Base-by-base conservation (phyloP, 2,329 filamentous ascomycete genomes). In the Beauveria caledonica region DNA sequence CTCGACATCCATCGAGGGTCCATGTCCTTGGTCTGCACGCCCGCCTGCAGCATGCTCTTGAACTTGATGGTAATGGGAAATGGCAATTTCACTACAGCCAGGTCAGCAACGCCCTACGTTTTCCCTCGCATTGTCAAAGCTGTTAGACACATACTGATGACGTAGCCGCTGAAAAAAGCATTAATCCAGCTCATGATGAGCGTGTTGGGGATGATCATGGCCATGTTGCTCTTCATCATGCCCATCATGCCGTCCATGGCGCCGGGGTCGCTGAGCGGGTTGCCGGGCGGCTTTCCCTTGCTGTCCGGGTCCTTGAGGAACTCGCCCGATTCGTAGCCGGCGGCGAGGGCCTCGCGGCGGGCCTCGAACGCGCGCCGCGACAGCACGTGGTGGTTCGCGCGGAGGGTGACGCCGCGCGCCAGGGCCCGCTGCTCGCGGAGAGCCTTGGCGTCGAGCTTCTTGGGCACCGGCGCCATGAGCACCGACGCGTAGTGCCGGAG, bases 231-330 rank as follows among this genome's bases (percentile, higher is more conserved):
- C 84, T 99, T 99, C 90, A 99, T 96, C 91, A 96, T 96, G 67
- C 94, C 93, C 94, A 99, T 99, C 94, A 99, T 99, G 67, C 92
- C 93, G 72, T 99, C 95, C 94, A 99, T 99, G 62, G 90, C 91
- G 52, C 88, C 88, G 23, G 95, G 95, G 73, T 99, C 94, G 11
- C 88, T 90, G 85, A 99, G 92, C 4, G 94, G 94, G 76, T 97
- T 99, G 42, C 90, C 86, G 21, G 92, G 88, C 3, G 92, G 88
- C 76, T 97, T 90, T 57, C 92, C 92, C 71, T 89, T 87, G 69
- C 81, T 85, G 59, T 94, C 90, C 1, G 92, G 92, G 64, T 95
- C 90, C 72, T 96, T 97, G 52, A 99, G 80, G 71, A 92, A 99
- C 39, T 84, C 84, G 52, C 95, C 94, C 25, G 85, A 87, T 73